A percentile compares a stretch with the other conserved stretches of the same genome.
Evolutionary conservation across 2,329 filamentous ascomycete species (phyloP).

Genomic region (Stemphylium beticola): DNA sequence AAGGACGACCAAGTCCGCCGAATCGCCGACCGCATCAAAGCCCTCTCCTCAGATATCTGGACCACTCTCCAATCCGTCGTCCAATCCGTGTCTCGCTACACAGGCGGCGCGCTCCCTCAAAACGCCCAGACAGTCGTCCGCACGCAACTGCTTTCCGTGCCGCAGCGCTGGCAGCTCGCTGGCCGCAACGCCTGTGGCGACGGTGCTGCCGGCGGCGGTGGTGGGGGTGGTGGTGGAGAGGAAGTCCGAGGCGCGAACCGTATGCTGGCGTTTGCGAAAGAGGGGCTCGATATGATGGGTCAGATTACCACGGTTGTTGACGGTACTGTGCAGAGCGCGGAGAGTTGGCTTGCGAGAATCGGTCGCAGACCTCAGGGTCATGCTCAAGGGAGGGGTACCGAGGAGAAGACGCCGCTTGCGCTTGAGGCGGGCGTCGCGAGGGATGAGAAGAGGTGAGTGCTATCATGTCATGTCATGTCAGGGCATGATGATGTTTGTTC

Average conservation of each 20-base stretch:
- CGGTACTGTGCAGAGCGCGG: conserved; percentile 86
- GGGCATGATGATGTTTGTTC: too few species aligned
- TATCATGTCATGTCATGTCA: neutral
- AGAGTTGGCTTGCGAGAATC: conserved; percentile 85
- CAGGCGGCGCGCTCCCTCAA: conserved; percentile 87
- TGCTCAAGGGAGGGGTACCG: neutral
- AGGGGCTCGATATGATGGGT: conserved; percentile 91
- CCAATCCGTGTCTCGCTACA: conserved; percentile 84
- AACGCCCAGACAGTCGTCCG: conserved; percentile 86
- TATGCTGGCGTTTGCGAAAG: conserved; percentile 84
- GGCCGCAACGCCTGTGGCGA: conserved; percentile 54
- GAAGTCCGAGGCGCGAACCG: conserved; percentile 69
- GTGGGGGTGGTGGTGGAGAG: conserved; percentile 20
- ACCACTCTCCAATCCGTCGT: conserved; percentile 75
- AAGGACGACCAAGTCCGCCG: conserved; percentile 56
- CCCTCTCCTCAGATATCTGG: conserved; percentile 59
- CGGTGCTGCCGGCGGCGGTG: conserved; percentile 27
- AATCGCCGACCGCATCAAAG: conserved; percentile 79
- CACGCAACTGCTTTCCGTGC: conserved; percentile 81
- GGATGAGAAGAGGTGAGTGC: conserved; percentile 14
- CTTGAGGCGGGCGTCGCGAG: conserved; percentile 7
- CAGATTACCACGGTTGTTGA: conserved; percentile 89
- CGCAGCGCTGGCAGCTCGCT: conserved; percentile 79
- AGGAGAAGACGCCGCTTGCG: conserved; percentile 25
- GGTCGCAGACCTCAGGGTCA: conserved; percentile 50